Percentiles rank a stretch among this genome's conserved stretches.
phyloP scores from a whole-genome alignment of 805 yeast genomes.

The Candida sithepensis region DNA sequence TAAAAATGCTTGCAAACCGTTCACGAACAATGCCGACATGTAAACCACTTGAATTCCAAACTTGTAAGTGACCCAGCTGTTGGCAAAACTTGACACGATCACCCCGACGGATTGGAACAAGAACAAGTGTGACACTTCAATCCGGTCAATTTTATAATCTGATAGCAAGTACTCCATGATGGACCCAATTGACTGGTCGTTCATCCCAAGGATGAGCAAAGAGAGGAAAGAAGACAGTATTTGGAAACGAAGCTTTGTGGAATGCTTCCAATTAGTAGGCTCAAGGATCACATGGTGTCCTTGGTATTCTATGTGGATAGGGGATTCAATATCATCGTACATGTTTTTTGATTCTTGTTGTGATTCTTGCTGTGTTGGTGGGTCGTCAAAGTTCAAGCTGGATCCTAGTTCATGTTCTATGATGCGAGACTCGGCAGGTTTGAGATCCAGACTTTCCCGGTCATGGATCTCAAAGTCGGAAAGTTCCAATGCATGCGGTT shows the following conservation, averaged over 20 bases:
- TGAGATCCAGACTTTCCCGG: neutral
- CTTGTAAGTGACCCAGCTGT: conserved; percentile 37
- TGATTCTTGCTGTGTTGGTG: no score
- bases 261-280: conserved; percentile 37
- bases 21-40: conserved; percentile 11
- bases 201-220: conserved; percentile 49
- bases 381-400: no score
- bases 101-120: conserved; percentile 54
- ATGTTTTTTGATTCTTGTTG: no score
- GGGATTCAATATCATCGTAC: neutral
- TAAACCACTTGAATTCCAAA: conserved; percentile 52
- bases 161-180: conserved; percentile 48
- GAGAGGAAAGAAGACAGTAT: conserved; percentile 36
- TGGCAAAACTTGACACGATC: conserved; percentile 46
- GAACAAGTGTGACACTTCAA: conserved; percentile 46
- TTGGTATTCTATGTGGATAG: conserved; percentile 10
- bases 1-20: conserved; percentile 18
- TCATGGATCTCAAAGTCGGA: neutral
- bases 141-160: conserved; percentile 46
- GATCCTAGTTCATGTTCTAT: no score
- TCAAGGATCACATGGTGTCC: conserved; percentile 32
- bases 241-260: conserved; percentile 40
- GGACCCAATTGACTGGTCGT: conserved; percentile 61
- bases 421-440: neutral
- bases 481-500: no score